Evolutionary conservation across 2,329 filamentous ascomycete species (phyloP), one percentile per base, ranked within the genome.

Genomic region (Diaporthe sp.): DNA sequence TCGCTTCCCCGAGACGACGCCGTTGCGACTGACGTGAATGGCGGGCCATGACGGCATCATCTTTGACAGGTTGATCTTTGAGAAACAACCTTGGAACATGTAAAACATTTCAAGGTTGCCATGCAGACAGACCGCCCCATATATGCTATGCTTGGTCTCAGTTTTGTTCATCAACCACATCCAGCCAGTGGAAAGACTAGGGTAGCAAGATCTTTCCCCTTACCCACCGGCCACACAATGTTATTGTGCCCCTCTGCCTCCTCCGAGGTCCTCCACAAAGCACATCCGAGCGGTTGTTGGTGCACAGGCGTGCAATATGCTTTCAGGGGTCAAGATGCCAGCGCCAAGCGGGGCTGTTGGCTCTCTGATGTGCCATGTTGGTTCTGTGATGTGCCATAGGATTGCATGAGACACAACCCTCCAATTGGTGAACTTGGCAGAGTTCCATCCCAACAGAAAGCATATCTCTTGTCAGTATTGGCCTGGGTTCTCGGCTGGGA

Each of bases 31-130:
- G 46, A 68, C 46, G 28, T 37, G 31, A 73, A 53, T 57, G n/a
- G 39, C 22, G 49, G 65, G 49, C 46, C 65, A 55, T 70, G 65
- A 70, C 65, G 46, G 65, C 65, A 70, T 70, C 34, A 17, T 44
- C 25, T 65, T 19, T 55, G 31, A 34, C 34, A 22, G 31, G 31
- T 37, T 51, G 34, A 53, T 70, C n/a, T 39, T 12, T 39, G n/a
- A 19, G 28, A 13, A 10, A 9, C n/a, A 19, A 55, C 17, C 49
- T 28, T 70, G 34, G 34, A 55, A 49, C 7, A 70, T 42, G 31
- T 39, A 17, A 31, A 25, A 39, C 22, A 39, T 42, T 68, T 22
- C 44, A 67, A 51, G 44, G 28, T 51, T 37, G 19, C 6, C 7
- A 12, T 37, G 44, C 46, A 51, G 62, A 31, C 31, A 68, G 62